These are phyloP conservation scores for Thalia dealbata DNA, from an alignment of 176 grass and related monocot species.

Conservation along the genomic window DNA sequence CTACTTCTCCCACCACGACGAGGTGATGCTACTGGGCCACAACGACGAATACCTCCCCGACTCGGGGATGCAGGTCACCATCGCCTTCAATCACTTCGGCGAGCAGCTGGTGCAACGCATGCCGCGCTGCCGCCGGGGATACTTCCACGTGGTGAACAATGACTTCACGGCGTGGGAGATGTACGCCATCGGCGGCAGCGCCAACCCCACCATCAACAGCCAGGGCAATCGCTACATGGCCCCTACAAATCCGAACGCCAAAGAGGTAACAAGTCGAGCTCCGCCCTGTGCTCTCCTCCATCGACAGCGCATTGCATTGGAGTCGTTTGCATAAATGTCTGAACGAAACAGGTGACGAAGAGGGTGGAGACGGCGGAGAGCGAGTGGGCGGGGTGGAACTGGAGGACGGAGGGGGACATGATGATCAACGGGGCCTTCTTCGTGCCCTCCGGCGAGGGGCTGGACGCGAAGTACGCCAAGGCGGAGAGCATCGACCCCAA, in stretches of 20 bases:
- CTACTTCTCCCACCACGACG: slow-evolving; percentile 87
- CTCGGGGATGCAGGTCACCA: slow-evolving; percentile 84
- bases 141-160: slow-evolving; percentile 97
- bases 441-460: slow-evolving; percentile 64
- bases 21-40: slow-evolving; percentile 93
- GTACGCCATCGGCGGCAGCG: slow-evolving; percentile 96
- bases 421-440: slow-evolving; percentile 97
- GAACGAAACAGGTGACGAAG: slow-evolving; percentile 65
- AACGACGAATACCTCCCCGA: slow-evolving; percentile 66
- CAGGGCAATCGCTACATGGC: slow-evolving; percentile 89
- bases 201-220: slow-evolving; percentile 85
- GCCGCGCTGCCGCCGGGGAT: slow-evolving; percentile 49
- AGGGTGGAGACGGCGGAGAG: slow-evolving; percentile 80
- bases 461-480: slow-evolving; percentile 60
- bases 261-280: slow-evolving; percentile 50
- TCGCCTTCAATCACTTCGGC: slow-evolving; percentile 92
- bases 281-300: background rate
- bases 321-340: background rate
- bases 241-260: slow-evolving; percentile 48
- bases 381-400: slow-evolving; percentile 73
- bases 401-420: slow-evolving; percentile 93
- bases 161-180: slow-evolving; percentile 91
- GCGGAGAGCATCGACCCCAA: slow-evolving; percentile 56
- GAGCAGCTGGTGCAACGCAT: slow-evolving; percentile 69
- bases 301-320: background rate